A percentile compares a stretch with the other conserved stretches of the same genome.
These are phyloP conservation scores for Penicillium sp. DNA, from an alignment of 2,329 filamentous ascomycete genomes.

Conservation along the genomic window DNA sequence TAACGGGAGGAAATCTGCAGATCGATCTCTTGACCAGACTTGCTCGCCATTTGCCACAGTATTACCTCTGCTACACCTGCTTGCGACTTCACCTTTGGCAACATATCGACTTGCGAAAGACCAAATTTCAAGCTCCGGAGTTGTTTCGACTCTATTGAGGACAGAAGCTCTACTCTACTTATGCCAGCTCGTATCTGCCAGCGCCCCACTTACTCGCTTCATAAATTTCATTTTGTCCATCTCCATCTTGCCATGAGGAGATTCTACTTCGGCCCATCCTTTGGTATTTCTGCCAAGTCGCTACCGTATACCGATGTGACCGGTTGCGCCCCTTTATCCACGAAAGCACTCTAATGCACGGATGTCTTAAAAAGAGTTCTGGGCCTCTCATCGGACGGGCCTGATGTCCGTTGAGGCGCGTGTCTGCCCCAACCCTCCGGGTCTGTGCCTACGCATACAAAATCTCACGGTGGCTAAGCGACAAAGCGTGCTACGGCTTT, in stretches of 20 bases:
- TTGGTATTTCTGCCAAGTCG: slow-evolving; percentile 8
- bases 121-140: background rate
- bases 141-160: background rate
- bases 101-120: background rate
- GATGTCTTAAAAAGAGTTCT: no score
- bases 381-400: background rate
- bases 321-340: background rate
- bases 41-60: slow-evolving; percentile 10
- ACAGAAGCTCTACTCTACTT: background rate
- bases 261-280: slow-evolving; percentile 6
- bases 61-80: slow-evolving; percentile 13
- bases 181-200: background rate
- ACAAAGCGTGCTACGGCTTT: background rate
- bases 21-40: slow-evolving; percentile 2
- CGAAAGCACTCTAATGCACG: no score
- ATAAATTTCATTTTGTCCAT: slow-evolving; percentile 7
- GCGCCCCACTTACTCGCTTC: background rate
- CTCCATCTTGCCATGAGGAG: slow-evolving; percentile 14
- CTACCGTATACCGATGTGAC: slow-evolving; percentile 7
- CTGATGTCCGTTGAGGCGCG: no score
- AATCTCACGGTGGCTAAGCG: background rate
- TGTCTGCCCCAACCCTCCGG: no score
- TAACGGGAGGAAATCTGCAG: background rate
- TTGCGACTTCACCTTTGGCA: slow-evolving; percentile 12
- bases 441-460: slow-evolving; percentile 4